A percentile compares a stretch with the other conserved stretches of the same genome.
These are phyloP conservation scores for Debaryomyces udenii DNA, from an alignment of 1,139 yeast genomes.

Conservation along the genomic window DNA sequence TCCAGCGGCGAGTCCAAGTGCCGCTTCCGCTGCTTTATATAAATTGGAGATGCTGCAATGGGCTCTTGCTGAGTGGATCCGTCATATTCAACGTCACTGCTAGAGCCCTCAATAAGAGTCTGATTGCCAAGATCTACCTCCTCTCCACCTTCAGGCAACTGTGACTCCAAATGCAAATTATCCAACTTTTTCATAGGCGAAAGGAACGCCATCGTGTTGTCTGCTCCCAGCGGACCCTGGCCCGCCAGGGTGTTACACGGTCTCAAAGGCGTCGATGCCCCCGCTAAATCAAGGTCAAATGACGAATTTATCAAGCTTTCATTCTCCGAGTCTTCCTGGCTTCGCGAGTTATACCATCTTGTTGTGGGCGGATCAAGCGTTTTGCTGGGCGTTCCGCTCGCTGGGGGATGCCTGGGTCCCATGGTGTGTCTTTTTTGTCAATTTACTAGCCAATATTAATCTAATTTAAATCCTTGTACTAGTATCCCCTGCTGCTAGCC, in stretches of 20 bases:
- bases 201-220: slow-evolving; percentile 30
- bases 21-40: slow-evolving; percentile 15
- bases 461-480: no score
- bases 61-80: background rate
- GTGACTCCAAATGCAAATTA: slow-evolving; percentile 30
- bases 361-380: slow-evolving; percentile 1
- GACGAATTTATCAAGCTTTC: slow-evolving; percentile 14
- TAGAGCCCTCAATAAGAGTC: slow-evolving; percentile 5
- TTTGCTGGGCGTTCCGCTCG: slow-evolving; percentile 6
- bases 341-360: slow-evolving; percentile 17
- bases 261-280: slow-evolving; percentile 40
- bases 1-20: slow-evolving; percentile 20
- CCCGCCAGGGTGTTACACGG: slow-evolving; percentile 15
- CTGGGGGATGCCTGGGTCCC: slow-evolving; percentile 6
- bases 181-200: slow-evolving; percentile 42
- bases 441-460: background rate
- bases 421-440: slow-evolving; percentile 3
- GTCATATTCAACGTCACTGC: slow-evolving; percentile 11
- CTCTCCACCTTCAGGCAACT: background rate
- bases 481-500: no score
- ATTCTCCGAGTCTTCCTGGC: slow-evolving; percentile 23
- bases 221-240: slow-evolving; percentile 11
- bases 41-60: slow-evolving; percentile 15
- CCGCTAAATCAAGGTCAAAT: slow-evolving; percentile 29
- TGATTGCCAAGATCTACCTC: slow-evolving; percentile 10